Conservation (phyloP, 345 rosid species). For the Odontarrhena argentea region DNA sequence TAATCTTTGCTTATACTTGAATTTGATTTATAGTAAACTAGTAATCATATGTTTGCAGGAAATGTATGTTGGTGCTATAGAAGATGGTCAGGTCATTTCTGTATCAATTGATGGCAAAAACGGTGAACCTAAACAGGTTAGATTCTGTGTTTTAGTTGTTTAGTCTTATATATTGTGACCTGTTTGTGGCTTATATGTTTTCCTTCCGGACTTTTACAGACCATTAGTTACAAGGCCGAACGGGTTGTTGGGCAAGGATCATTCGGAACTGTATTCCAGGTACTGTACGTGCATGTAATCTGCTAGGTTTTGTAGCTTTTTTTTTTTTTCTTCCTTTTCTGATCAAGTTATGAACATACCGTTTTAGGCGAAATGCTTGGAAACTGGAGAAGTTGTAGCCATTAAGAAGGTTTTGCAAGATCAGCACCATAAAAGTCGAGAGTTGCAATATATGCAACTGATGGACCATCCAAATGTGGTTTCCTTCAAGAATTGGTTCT, state of each 20-base stretch:
- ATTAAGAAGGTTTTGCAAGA: slow-evolving; percentile 90
- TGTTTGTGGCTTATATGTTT: slow-evolving; percentile 13
- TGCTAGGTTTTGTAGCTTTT: slow-evolving; percentile 3
- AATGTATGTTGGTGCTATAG: slow-evolving; percentile 58
- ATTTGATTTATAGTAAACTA: too few relatives aligned
- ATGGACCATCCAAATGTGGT: slow-evolving; percentile 88
- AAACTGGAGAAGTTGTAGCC: slow-evolving; percentile 82
- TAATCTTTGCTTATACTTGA: neutral
- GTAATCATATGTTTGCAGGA: slow-evolving; percentile 49
- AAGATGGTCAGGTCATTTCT: slow-evolving; percentile 73
- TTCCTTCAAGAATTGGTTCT: slow-evolving; percentile 81
- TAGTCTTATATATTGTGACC: neutral
- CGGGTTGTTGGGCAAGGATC: slow-evolving; percentile 83
- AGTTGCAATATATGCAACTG: slow-evolving; percentile 73
- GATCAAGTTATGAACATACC: slow-evolving; percentile 14
- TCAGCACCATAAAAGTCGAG: slow-evolving; percentile 75
- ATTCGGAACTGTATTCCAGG: slow-evolving; percentile 86
- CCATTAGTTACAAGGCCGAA: slow-evolving; percentile 88
- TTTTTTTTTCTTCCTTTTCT: neutral
- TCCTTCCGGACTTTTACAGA: slow-evolving; percentile 45
- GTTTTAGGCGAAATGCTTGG: slow-evolving; percentile 83
- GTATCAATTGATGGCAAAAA: slow-evolving; percentile 85
- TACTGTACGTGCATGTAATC: slow-evolving; percentile 28
- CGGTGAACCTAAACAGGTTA: slow-evolving; percentile 81
- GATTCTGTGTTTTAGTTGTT: slow-evolving; percentile 1